Percentiles rank a stretch among this genome's conserved stretches.
Evolutionary conservation across 352 stramenopile species (phyloP).

Genomic region (Phytophthora melonis): DNA sequence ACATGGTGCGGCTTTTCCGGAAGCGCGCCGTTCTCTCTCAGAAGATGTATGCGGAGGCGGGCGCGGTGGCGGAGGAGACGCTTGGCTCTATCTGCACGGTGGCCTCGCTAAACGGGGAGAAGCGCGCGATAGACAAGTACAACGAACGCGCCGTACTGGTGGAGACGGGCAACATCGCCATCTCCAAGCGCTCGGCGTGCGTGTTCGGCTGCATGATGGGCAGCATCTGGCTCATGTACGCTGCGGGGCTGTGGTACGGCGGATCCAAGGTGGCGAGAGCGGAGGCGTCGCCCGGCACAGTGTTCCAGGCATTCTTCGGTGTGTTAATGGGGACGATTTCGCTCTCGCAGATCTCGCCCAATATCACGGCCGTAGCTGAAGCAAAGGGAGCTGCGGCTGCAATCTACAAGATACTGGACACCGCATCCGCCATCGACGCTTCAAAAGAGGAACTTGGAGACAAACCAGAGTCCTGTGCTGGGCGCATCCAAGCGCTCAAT

Average conservation of each 20-base stretch:
- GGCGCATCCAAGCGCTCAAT: slow-evolving; percentile 53
- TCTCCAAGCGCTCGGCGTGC: slow-evolving; percentile 25
- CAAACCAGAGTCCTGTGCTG: slow-evolving; percentile 36
- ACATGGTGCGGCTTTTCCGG: slow-evolving; percentile 39
- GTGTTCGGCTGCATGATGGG: slow-evolving; percentile 37
- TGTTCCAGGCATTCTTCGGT: slow-evolving; percentile 67
- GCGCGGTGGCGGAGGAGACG: slow-evolving; percentile 56
- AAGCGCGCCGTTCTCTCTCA: slow-evolving; percentile 29
- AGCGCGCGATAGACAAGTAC: slow-evolving; percentile 45
- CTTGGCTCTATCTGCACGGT: slow-evolving; percentile 54
- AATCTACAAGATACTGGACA: slow-evolving; percentile 65
- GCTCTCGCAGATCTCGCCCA: slow-evolving; percentile 61
- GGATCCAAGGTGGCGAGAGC: slow-evolving; percentile 43
- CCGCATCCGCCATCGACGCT: slow-evolving; percentile 54
- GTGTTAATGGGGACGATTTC: slow-evolving; percentile 58
- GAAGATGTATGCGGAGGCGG: slow-evolving; percentile 53
- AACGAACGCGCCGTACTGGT: slow-evolving; percentile 23
- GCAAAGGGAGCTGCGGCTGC: slow-evolving; percentile 48
- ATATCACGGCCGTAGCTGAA: slow-evolving; percentile 54
- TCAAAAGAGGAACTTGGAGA: slow-evolving; percentile 28
- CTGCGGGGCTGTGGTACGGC: slow-evolving; percentile 62
- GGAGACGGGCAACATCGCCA: slow-evolving; percentile 32
- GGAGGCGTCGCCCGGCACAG: slow-evolving; percentile 39
- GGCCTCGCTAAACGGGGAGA: slow-evolving; percentile 45
- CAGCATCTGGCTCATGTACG: slow-evolving; percentile 55